These are phyloP conservation scores for Porphyra umbilicalis DNA, from an alignment of 31 red algal genomes.

Conservation along the genomic window DNA sequence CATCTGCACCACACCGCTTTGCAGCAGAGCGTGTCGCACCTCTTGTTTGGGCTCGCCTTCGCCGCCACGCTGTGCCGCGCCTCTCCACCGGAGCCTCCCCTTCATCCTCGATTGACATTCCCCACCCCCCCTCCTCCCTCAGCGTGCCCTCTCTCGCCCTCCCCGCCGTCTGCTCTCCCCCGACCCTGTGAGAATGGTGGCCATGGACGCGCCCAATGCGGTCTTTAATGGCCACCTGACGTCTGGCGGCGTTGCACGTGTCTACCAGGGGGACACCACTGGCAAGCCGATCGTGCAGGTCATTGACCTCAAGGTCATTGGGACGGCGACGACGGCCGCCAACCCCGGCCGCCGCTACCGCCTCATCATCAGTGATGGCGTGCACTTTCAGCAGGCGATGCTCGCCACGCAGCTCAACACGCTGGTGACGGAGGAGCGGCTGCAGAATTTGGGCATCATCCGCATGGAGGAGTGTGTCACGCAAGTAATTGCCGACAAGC, in stretches of 20 bases:
- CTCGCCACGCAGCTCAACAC: conserved; percentile 76
- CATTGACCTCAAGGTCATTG: conserved; percentile 49
- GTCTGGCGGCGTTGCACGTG: conserved; percentile 24
- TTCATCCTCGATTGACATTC: too few relatives aligned
- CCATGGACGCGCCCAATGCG: background rate
- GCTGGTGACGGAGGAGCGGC: conserved; percentile 42
- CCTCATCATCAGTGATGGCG: conserved; percentile 56
- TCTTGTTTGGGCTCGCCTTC: too few relatives aligned
- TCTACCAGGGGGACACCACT: conserved; percentile 20
- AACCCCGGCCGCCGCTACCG: conserved; percentile 51
- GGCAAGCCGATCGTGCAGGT: conserved; percentile 47
- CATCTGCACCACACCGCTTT: too few relatives aligned
- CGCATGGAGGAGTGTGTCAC: conserved; percentile 63
- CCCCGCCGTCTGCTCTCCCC: background rate
- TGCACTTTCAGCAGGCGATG: conserved; percentile 65
- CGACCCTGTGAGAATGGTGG: background rate
- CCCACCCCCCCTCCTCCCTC: too few relatives aligned
- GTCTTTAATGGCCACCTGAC: background rate
- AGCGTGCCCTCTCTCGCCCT: too few relatives aligned
- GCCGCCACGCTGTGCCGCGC: too few relatives aligned
- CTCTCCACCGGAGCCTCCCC: too few relatives aligned
- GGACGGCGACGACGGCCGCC: conserved; percentile 12
- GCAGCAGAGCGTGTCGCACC: too few relatives aligned
- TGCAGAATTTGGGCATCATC: conserved; percentile 47
- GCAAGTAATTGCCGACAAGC: conserved; percentile 57